These are phyloP conservation scores for Astraeus odoratus DNA, from an alignment of 768 basidiomycete genomes.

Conservation along the genomic window DNA sequence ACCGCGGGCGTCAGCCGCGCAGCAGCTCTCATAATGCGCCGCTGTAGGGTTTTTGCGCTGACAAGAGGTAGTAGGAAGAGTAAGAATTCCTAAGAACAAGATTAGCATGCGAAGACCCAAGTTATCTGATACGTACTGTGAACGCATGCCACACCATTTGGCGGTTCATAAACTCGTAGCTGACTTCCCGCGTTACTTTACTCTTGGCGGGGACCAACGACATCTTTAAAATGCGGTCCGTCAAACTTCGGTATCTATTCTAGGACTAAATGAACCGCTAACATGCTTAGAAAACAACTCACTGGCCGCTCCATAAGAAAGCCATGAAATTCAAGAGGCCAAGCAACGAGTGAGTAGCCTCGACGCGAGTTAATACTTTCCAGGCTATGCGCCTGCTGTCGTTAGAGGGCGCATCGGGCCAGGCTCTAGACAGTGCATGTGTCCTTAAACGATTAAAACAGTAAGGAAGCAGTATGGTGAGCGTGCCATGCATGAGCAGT, in stretches of 20 bases:
- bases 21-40: slow-evolving; percentile 38
- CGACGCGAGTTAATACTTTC: slow-evolving; percentile 57
- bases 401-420: slow-evolving; percentile 85
- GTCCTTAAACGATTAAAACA: slow-evolving; percentile 65
- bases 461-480: slow-evolving; percentile 77
- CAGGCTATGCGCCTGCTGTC: slow-evolving; percentile 70
- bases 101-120: background rate
- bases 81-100: slow-evolving; percentile 76
- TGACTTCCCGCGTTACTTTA: slow-evolving; percentile 74
- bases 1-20: slow-evolving; percentile 24
- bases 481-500: slow-evolving; percentile 57
- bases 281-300: slow-evolving; percentile 20
- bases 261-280: slow-evolving; percentile 1
- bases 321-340: slow-evolving; percentile 69
- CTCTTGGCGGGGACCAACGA: slow-evolving; percentile 64
- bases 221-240: slow-evolving; percentile 73
- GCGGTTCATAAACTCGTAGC: slow-evolving; percentile 98
- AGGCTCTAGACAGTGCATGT: slow-evolving; percentile 74
- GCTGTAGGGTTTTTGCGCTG: slow-evolving; percentile 57
- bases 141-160: slow-evolving; percentile 99
- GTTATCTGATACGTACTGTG: slow-evolving; percentile 53
- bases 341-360: slow-evolving; percentile 57
- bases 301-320: slow-evolving; percentile 88
- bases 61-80: slow-evolving; percentile 87
- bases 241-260: slow-evolving; percentile 77